phyloP scores from a whole-genome alignment of 257 asterid species.

The Petunia secreta region DNA sequence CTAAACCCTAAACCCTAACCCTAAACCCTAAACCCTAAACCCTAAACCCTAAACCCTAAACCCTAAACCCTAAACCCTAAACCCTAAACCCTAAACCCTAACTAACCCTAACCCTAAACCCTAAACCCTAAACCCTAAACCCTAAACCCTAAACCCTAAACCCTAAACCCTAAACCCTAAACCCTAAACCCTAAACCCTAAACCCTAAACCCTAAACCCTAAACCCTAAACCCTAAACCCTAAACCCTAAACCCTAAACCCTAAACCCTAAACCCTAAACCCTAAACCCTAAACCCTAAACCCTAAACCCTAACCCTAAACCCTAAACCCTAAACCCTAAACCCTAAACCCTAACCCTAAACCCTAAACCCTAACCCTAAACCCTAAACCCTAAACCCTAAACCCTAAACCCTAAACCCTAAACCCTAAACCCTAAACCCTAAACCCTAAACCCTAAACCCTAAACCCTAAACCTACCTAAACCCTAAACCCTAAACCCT shows the following conservation, averaged over 20 bases:
- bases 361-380: constrained; percentile 14
- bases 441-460: constrained; percentile 21
- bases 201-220: constrained; percentile 15
- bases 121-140: constrained; percentile 2
- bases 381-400: constrained; percentile 24
- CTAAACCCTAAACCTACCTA: constrained; percentile 23
- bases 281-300: constrained; percentile 24
- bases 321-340: constrained; percentile 19
- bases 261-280: constrained; percentile 2
- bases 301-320: constrained; percentile 26
- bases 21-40: constrained; percentile 22
- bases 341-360: constrained; percentile 13
- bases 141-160: constrained; percentile 24
- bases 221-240: background rate
- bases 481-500: constrained; percentile 25
- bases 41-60: background rate
- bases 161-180: constrained; percentile 18
- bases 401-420: constrained; percentile 22
- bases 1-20: constrained; percentile 20
- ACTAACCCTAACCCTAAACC: background rate
- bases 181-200: constrained; percentile 24
- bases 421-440: constrained; percentile 15
- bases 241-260: constrained; percentile 7
- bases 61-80: constrained; percentile 21
- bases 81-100: constrained; percentile 24